Evolutionary conservation across 345 rosid species (phyloP).

Genomic region (Euphorbia pulcherrima): DNA sequence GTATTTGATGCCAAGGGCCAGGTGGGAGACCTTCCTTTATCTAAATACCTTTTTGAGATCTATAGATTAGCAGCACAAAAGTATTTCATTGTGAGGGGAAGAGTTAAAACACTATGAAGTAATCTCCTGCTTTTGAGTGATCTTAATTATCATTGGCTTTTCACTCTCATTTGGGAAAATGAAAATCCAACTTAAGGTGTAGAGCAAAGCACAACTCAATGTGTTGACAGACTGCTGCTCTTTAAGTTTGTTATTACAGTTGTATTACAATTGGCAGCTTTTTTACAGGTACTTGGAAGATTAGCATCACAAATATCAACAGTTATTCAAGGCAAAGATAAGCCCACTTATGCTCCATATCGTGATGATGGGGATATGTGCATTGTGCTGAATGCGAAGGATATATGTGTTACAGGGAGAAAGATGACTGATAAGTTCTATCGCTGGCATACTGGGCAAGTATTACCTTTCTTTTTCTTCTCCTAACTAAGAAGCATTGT

Average conservation of each 20-base stretch:
- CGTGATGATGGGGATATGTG: constrained; percentile 97
- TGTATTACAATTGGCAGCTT: neutral
- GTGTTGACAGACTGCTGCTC: neutral
- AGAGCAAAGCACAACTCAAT: neutral
- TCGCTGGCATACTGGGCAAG: constrained; percentile 93
- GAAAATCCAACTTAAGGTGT: neutral
- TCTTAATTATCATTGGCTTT: neutral
- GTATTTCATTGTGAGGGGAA: neutral
- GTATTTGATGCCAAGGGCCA: constrained; percentile 99
- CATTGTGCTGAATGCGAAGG: constrained; percentile 94
- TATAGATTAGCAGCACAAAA: neutral
- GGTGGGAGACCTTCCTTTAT: constrained; percentile 33
- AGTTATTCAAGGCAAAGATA: constrained; percentile 92
- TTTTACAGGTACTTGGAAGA: constrained; percentile 81
- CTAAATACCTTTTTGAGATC: neutral
- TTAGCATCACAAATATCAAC: constrained; percentile 91
- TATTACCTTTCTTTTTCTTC: constrained; percentile 10
- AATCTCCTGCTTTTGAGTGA: neutral
- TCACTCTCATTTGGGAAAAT: neutral
- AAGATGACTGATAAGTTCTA: constrained; percentile 90
- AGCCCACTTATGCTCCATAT: constrained; percentile 85
- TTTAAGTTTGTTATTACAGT: neutral
- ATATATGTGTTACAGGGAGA: constrained; percentile 75
- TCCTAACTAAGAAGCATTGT: constrained; percentile 1
- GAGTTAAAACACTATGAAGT: neutral